Conservation (phyloP, 108 stramenopile genomes). For the Pseudonitzschia multiseries region DNA sequence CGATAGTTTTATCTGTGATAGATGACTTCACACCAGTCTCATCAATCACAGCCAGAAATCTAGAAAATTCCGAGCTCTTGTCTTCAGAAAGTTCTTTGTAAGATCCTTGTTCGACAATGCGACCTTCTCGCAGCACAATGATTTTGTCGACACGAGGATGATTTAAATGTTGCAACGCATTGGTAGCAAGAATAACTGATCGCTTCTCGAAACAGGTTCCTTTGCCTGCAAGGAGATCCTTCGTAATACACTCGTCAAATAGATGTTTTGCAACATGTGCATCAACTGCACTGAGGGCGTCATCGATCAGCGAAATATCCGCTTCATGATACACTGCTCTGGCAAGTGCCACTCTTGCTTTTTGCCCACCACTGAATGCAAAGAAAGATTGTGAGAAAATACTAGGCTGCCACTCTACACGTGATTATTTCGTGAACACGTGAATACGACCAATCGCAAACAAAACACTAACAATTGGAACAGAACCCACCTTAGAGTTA, state of each 20-base stretch:
- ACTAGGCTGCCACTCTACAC: not conserved
- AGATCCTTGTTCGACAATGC: constrained; percentile 69
- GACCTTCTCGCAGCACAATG: constrained; percentile 67
- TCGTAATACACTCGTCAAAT: constrained; percentile 83
- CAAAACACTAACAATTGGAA: not conserved
- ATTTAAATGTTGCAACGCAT: constrained; percentile 76
- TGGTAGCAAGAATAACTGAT: constrained; percentile 85
- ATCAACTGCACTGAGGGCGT: constrained; percentile 80
- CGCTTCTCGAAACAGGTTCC: constrained; percentile 25
- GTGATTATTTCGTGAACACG: not conserved
- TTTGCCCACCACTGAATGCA: constrained; percentile 72
- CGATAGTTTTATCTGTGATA: not conserved
- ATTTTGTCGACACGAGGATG: constrained; percentile 65
- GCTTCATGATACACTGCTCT: constrained; percentile 88
- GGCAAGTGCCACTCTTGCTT: constrained; percentile 87
- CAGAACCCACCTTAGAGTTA: constrained; percentile 51
- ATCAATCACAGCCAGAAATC: constrained; percentile 33
- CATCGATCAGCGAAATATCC: constrained; percentile 86
- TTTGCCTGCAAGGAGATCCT: constrained; percentile 50
- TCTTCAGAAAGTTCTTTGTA: constrained; percentile 57
- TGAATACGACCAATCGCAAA: not conserved
- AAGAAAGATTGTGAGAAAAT: not conserved
- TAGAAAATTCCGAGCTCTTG: constrained; percentile 50
- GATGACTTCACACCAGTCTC: not conserved
- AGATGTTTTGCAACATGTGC: constrained; percentile 85